Evolutionary conservation across 169 alveolate species (phyloP).

Genomic region (Cryptosporidium meleagridis): DNA sequence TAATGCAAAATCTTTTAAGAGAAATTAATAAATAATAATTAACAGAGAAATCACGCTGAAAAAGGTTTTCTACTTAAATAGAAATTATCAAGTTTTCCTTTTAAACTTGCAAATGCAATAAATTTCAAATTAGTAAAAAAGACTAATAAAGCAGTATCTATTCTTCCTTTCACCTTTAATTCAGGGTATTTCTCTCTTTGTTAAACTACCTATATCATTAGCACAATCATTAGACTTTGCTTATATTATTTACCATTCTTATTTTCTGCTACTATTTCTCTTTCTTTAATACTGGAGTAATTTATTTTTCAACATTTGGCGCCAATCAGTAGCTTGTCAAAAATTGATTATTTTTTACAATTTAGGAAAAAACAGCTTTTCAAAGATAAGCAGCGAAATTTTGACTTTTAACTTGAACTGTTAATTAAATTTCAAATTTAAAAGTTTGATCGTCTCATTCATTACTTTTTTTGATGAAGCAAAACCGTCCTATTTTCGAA

Average conservation of each 20-base stretch:
- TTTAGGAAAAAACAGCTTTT: not conserved
- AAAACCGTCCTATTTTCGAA: not conserved
- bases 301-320: not conserved
- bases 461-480: not conserved
- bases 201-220: not conserved
- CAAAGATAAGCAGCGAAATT: not conserved
- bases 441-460: not conserved
- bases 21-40: constrained; percentile 4
- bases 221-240: not conserved
- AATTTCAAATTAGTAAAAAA: too few relatives aligned
- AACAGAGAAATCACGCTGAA: not conserved
- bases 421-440: not conserved
- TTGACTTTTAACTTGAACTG: not conserved
- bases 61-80: not conserved
- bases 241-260: not conserved
- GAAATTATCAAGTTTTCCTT: not conserved
- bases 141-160: not conserved
- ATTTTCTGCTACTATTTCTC: not conserved
- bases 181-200: not conserved
- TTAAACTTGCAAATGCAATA: not conserved
- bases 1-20: constrained; percentile 73
- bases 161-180: not conserved
- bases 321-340: not conserved
- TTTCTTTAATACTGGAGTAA: not conserved
- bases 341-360: not conserved